Evolutionary conservation across 2,329 filamentous ascomycete genomes (phyloP), one percentile per base, ranked within the genome.

Genomic region (Penicillium griseofulvum): DNA sequence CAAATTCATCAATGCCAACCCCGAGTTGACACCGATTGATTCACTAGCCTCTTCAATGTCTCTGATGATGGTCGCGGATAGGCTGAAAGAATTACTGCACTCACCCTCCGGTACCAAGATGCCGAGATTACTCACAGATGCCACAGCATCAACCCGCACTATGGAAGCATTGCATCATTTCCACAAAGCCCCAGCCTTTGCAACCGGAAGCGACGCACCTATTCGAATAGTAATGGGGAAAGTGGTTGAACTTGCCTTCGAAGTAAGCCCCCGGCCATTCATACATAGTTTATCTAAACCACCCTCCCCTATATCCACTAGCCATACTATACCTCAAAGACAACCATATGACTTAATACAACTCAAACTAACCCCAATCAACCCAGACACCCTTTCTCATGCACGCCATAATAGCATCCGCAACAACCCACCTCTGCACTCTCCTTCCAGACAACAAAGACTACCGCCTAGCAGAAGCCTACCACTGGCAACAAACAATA

Each of bases 401-500:
- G 72, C 73, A 76, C 56, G 65, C 66, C 31, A 60, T 74, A 19
- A 65, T 74, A 43, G 73, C 66, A 4, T 58, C 64, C 17, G 64
- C 71, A 36, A 68, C 65, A 6, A 67, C 65, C 14, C 68, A 71
- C 47, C 65, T 74, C 37, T 64, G 65, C 44, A 65, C 65, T 41
- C 48, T 66, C 10, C 37, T 68, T 24, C 64, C 66, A 1, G 60
- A 66, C 14, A 65, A 65, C 19, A 64, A 51, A 42, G 56, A 56
- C 10, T 70, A 67, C 61, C 65, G 61, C 29, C 28, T 71, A 6
- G 60, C 65, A 31, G 70, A 70, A 60, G 63, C 68, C 4, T 70
- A 71, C 52, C 74, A 76, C 57, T 76, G 73, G 71, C 68, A 72
- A 49, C 65, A 65, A 28, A 67, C 73, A 11, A 68, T 76, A 31